Conservation (phyloP, 352 stramenopile genomes). For the Pelagophyceae sp. region DNA sequence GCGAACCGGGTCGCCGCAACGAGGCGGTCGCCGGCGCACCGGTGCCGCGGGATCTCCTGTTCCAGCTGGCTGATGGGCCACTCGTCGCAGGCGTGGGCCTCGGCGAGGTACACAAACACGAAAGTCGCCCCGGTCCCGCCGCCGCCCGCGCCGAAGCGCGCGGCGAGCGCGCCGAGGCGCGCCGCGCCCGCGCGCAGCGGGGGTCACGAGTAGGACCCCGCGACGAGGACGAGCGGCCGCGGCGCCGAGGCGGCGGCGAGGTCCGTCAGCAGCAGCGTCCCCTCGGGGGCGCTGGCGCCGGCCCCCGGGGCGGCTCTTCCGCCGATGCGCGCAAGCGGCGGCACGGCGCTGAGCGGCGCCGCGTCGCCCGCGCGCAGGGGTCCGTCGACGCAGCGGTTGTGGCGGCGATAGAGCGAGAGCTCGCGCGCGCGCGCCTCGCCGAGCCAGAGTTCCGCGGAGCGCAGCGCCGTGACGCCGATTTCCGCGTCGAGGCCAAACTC, state of each 20-base stretch:
- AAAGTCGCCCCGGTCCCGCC: background rate
- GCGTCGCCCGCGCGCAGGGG: constrained; percentile 14
- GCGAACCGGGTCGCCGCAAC: too few relatives aligned
- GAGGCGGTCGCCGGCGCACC: too few relatives aligned
- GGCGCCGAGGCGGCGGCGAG: background rate
- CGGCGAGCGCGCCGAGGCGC: background rate
- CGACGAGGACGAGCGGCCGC: constrained; percentile 11
- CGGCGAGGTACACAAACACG: constrained; percentile 28
- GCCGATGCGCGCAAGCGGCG: too few relatives aligned
- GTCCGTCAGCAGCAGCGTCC: background rate
- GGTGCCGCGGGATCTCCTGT: too few relatives aligned
- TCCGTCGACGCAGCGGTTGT: constrained; percentile 26
- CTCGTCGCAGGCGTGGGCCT: constrained; percentile 28
- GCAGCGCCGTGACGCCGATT: background rate
- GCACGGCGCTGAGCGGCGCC: constrained; percentile 19
- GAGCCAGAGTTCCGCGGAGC: background rate
- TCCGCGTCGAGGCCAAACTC: too few relatives aligned
- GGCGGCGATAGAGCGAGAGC: background rate
- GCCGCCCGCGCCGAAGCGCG: background rate
- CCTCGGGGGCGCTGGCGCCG: background rate
- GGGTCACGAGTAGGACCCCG: constrained; percentile 13
- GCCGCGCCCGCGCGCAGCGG: background rate
- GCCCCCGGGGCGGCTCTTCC: too few relatives aligned
- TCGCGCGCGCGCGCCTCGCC: too few relatives aligned
- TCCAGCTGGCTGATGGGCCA: too few relatives aligned